Conservation (phyloP, 305 asterid species). For the Stenogyne calaminthoides region DNA sequence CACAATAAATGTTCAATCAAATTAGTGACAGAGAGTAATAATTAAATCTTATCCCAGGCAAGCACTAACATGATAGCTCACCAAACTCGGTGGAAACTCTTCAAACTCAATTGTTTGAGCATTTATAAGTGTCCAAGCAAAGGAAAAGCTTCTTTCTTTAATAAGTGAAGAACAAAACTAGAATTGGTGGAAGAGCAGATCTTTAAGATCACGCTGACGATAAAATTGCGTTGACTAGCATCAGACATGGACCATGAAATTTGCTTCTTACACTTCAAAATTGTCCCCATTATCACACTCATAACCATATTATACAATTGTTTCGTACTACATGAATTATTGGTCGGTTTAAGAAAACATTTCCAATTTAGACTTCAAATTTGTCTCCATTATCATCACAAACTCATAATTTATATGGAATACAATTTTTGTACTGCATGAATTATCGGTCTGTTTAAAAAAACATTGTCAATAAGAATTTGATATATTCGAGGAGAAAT, state of each 20-base stretch:
- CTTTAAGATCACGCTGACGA: background rate
- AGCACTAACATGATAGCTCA: too few species aligned
- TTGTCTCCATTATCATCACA: background rate
- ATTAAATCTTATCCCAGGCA: too few species aligned
- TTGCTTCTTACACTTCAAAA: conserved; percentile 11
- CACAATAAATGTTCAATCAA: too few species aligned
- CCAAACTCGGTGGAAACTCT: too few species aligned
- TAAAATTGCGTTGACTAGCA: conserved; percentile 37
- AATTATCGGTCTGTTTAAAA: conserved; percentile 16
- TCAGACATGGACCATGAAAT: conserved; percentile 39
- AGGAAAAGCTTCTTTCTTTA: background rate
- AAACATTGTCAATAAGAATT: background rate
- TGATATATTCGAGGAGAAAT: background rate
- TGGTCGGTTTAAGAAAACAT: conserved; percentile 20
- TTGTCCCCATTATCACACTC: background rate
- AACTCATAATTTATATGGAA: too few species aligned
- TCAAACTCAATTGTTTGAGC: background rate
- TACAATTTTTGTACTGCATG: background rate
- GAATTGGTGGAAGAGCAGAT: background rate
- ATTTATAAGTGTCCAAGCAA: background rate
- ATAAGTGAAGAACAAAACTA: background rate
- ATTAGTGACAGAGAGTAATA: too few species aligned
- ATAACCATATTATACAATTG: background rate
- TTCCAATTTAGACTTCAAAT: background rate
- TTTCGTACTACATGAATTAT: background rate